Evolutionary conservation across 2,329 filamentous ascomycete genomes (phyloP), one percentile per base, ranked within the genome.

Genomic region (Madurella fahalii): DNA sequence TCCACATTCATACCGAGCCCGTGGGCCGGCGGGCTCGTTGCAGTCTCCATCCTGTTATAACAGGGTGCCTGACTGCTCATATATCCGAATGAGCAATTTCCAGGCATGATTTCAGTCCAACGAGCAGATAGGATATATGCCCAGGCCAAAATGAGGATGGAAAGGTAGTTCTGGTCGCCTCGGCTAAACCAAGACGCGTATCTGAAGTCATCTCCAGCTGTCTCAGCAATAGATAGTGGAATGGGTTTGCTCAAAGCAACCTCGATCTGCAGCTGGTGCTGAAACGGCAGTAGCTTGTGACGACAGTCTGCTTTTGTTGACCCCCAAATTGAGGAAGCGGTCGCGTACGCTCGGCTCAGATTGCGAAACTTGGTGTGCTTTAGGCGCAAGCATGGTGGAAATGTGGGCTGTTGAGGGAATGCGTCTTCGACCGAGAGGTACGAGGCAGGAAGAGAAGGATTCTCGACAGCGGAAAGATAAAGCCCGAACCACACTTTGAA

Each of bases 91-190:
- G 46, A 53, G 1, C 7, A 2, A 13, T 2, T 2, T 12, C 17
- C 39, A 5, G 52, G 47, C 50, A 60, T 58, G 5, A 54, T 25
- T 25, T 60, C 53, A 9, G 34, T 40, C 56, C 58, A 58, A 2
- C 53, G 47, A 18, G 58, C 53, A 2, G 56, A 60, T 7, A 58
- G 56, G 15, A 60, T 34, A 25, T 58, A 60, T 25, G 56, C 40
- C 56, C 58, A 60, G 25, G 58, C 56, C 44, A 60, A 31, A n/a
- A 43, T 46, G 4, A 60, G 55, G 2, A 60, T 31, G 17, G 47
- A 30, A 31, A 60, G 43, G 18, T 57, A 54, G 44, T 60, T 54
- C 49, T 45, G 25, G 25, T 53, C 47, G 5, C 37, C 42, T 47
- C 41, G 39, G n/a, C 12, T 13, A 2, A 54, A 57, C 55, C 51